A percentile compares a stretch with the other conserved stretches of the same genome.
These are phyloP conservation scores for Leavenworthia alabamica DNA, from an alignment of 345 rosid species.

Conservation along the genomic window DNA sequence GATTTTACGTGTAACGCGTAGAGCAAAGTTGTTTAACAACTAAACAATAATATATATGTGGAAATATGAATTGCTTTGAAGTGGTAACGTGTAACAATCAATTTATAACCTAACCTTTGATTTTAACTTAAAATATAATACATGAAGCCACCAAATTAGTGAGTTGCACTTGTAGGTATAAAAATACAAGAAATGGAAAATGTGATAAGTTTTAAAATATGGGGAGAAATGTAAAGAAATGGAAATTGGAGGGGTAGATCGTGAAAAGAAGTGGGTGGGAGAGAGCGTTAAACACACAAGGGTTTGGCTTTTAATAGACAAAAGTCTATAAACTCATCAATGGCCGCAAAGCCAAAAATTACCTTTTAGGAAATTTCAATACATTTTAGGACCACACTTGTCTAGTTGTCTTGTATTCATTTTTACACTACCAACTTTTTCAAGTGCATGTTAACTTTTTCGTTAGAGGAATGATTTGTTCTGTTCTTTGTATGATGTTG, in stretches of 20 bases:
- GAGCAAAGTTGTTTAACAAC: neutral
- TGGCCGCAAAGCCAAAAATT: slow-evolving; percentile 16
- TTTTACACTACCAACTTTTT: neutral
- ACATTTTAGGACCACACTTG: slow-evolving; percentile 4
- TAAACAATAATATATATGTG: neutral
- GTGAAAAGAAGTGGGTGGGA: slow-evolving; percentile 12
- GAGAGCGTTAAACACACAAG: slow-evolving; percentile 12
- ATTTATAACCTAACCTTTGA: slow-evolving; percentile 18
- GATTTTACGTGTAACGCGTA: slow-evolving; percentile 19
- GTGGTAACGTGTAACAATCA: slow-evolving; percentile 20
- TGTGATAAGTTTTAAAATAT: neutral
- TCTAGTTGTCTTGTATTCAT: neutral
- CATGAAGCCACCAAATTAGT: neutral
- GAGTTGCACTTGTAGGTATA: neutral
- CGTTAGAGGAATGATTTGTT: neutral
- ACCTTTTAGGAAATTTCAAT: neutral
- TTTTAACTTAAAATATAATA: too few species aligned
- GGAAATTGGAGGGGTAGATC: neutral
- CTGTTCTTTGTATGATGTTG: neutral
- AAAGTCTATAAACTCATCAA: neutral
- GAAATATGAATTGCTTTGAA: slow-evolving; percentile 14
- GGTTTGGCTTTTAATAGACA: slow-evolving; percentile 14
- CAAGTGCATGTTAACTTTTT: neutral
- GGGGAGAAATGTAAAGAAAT: neutral
- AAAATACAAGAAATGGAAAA: neutral